A percentile compares a stretch with the other conserved stretches of the same genome.
Evolutionary conservation across 768 basidiomycete species (phyloP).

Genomic region (Strobilomyces echinocephalus): DNA sequence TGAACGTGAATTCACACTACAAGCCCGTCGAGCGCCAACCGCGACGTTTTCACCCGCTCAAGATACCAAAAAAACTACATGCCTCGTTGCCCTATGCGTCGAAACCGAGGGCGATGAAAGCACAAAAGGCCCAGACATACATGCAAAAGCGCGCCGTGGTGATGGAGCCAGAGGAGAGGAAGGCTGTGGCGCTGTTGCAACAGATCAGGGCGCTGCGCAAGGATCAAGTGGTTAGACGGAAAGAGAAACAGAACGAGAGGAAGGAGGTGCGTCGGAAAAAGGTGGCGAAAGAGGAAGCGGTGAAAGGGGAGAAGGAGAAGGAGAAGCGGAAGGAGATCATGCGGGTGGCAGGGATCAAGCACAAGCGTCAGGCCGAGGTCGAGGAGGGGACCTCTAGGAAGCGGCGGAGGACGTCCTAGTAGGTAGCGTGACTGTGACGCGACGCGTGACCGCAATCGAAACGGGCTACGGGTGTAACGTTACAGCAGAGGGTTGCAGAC

Average conservation of each 20-base stretch:
- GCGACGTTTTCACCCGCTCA: constrained; percentile 87
- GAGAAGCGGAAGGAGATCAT: constrained; percentile 76
- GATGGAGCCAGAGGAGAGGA: constrained; percentile 93
- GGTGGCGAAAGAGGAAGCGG: constrained; percentile 62
- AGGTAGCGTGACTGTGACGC: constrained; percentile 17
- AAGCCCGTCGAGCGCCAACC: constrained; percentile 72
- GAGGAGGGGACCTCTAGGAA: constrained; percentile 56
- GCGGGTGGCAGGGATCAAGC: constrained; percentile 66
- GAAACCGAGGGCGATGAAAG: constrained; percentile 80
- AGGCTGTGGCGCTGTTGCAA: constrained; percentile 84
- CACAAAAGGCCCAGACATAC: constrained; percentile 76
- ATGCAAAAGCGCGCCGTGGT: constrained; percentile 93
- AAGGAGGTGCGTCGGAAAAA: constrained; percentile 65
- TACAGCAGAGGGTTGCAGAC: not conserved
- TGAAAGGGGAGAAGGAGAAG: constrained; percentile 62
- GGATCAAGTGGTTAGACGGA: constrained; percentile 74
- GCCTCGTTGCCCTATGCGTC: constrained; percentile 86
- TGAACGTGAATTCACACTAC: constrained; percentile 82
- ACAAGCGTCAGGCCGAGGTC: constrained; percentile 56
- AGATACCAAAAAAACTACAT: constrained; percentile 87
- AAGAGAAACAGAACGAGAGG: constrained; percentile 84
- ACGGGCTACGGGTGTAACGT: too few species aligned
- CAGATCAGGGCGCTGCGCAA: constrained; percentile 91
- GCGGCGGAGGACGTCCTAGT: constrained; percentile 40
- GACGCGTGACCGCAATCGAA: constrained; percentile 12